phyloP scores from a whole-genome alignment of 2,329 filamentous ascomycete genomes.

The Tolypocladium album region DNA sequence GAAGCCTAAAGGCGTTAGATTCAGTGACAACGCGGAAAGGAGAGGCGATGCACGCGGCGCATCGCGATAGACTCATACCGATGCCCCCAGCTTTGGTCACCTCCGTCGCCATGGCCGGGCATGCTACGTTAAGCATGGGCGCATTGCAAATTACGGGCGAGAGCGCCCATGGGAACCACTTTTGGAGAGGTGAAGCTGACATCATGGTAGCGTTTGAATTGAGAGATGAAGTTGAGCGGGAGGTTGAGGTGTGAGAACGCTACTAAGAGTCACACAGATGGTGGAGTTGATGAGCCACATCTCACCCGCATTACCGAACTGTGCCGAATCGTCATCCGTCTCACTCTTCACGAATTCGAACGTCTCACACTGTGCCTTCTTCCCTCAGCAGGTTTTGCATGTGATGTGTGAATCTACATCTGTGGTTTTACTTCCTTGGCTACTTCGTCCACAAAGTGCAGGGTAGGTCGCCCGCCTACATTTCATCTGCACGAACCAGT shows the following conservation, averaged over 20 bases:
- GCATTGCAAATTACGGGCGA: constrained; percentile 22
- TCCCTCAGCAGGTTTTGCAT: not conserved
- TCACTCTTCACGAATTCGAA: not conserved
- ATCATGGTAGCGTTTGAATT: not conserved
- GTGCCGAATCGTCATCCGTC: not conserved
- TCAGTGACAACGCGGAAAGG: not conserved
- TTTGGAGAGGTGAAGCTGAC: constrained; percentile 9
- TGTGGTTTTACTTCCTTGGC: not conserved
- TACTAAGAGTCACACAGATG: not conserved
- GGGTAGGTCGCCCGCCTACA: not conserved
- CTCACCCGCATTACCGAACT: not conserved
- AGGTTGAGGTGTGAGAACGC: not conserved
- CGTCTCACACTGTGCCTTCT: not conserved
- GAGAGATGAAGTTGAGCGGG: not conserved
- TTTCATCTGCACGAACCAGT: no score
- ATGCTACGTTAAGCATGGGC: constrained; percentile 24
- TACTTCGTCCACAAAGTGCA: not conserved
- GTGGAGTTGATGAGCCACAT: not conserved
- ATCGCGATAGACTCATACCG: constrained; percentile 12
- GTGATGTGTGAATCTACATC: no score
- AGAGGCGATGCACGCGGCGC: not conserved
- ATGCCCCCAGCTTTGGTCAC: constrained; percentile 27
- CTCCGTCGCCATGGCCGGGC: constrained; percentile 22
- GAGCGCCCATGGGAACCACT: constrained; percentile 18
- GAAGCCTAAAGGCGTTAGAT: constrained; percentile 15